Evolutionary conservation across 2,329 filamentous ascomycete genomes (phyloP), one percentile per base, ranked within the genome.

Genomic region (Anisogramma anomala): DNA sequence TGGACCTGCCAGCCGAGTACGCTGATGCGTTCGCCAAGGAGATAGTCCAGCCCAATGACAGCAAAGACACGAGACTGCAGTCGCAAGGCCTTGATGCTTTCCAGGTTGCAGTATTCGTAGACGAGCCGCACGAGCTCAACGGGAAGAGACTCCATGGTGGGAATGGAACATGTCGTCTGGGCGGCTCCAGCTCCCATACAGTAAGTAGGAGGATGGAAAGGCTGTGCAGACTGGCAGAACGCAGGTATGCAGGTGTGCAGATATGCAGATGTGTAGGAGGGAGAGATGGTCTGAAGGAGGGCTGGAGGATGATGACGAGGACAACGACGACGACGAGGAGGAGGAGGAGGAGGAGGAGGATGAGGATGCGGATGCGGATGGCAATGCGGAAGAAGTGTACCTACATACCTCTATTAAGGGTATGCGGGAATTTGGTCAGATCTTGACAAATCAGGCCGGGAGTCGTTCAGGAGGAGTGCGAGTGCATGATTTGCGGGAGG

Each of bases 1-100:
- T 58, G 55, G 31, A 67, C 58, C 39, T 62, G 60, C 61, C 65
- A 69, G 37, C 61, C 60, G 33, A 68, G 53, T 14, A 60, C 59
- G 18, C 54, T 58, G 51, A 72, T 69, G 39, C 55, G 48, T 3
- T 61, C 49, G n/a, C 55, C 51, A 19, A 69, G 49, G 43, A 70
- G 53, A 43, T 61, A 66, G 18, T 65, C 60, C 45, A 63, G 63
- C 40, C 65, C 65, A 3, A 67, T 53, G 22, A 61, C 57, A 28
- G 65, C 65, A 27, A 64, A 52, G 19, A 53, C 56, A 11, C 51
- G 55, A 27, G 57, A 63, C 36, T 55, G 54, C 22, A 64, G 60
- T 10, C 69, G 63, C 28, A 72, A 58, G 39, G 51, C 56, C 43
- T 57, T 58, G 28, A 67, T 61, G 14, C 65, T 58, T 14, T 54